phyloP scores from a whole-genome alignment of 805 yeast species.

The Zygoascus biomembranicola region DNA sequence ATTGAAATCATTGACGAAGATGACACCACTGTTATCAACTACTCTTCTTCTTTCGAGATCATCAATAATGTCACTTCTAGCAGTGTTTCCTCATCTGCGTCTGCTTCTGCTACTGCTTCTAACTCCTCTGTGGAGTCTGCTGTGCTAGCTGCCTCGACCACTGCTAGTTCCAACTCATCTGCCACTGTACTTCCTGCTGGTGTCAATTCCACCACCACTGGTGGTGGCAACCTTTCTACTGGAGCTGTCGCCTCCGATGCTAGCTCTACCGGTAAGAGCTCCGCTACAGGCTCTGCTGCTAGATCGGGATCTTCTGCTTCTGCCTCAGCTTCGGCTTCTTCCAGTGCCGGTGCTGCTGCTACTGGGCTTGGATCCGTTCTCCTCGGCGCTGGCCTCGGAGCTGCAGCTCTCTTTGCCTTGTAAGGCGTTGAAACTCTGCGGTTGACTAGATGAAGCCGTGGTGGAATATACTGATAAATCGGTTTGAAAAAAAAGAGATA shows the following conservation, averaged over 20 bases:
- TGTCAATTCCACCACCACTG: slow-evolving; percentile 1
- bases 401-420: not conserved
- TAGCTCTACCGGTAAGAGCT: slow-evolving; percentile 1
- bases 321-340: not conserved
- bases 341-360: not conserved
- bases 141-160: slow-evolving; percentile 2
- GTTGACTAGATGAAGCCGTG: no score
- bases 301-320: not conserved
- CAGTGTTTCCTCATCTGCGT: slow-evolving; percentile 12
- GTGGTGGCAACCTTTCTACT: slow-evolving; percentile 1
- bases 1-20: slow-evolving; percentile 26
- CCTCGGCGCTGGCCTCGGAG: not conserved
- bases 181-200: not conserved
- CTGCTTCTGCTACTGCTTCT: slow-evolving; percentile 10
- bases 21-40: slow-evolving; percentile 25
- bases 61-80: slow-evolving; percentile 18
- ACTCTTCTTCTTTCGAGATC: slow-evolving; percentile 28
- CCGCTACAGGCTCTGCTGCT: slow-evolving; percentile 1
- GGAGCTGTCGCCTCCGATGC: not conserved
- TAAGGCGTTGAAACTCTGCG: not conserved
- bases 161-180: slow-evolving; percentile 4
- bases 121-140: slow-evolving; percentile 4
- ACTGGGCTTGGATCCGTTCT: not conserved
- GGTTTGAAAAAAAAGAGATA: not conserved
- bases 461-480: no score